These are phyloP conservation scores for Saccharomycopsis sp. DNA, from an alignment of 805 yeast species.

Conservation along the genomic window DNA sequence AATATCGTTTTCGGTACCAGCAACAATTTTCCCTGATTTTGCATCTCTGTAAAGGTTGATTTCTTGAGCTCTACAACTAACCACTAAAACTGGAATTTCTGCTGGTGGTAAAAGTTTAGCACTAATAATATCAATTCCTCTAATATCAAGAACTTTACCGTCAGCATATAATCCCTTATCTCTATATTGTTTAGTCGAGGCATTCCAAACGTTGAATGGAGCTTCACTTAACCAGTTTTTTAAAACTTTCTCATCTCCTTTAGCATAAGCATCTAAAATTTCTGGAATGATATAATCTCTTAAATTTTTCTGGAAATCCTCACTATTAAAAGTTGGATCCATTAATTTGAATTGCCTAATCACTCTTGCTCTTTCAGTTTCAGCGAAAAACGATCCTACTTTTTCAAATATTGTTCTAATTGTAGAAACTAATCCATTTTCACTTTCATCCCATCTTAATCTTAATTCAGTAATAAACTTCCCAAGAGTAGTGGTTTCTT, in stretches of 20 bases:
- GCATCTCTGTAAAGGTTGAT: constrained; percentile 79
- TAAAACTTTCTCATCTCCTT: constrained; percentile 75
- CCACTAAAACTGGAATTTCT: constrained; percentile 85
- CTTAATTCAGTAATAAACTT: constrained; percentile 49
- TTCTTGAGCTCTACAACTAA: constrained; percentile 95
- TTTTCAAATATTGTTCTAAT: constrained; percentile 73
- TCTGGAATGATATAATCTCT: constrained; percentile 94
- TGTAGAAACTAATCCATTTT: constrained; percentile 77
- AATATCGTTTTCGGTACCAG: constrained; percentile 91
- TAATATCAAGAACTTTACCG: constrained; percentile 82
- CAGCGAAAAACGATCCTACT: constrained; percentile 83
- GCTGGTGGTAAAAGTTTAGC: constrained; percentile 84
- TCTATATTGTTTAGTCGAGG: constrained; percentile 83
- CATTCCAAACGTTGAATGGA: constrained; percentile 88
- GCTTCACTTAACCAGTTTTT: constrained; percentile 95
- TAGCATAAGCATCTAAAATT: constrained; percentile 86
- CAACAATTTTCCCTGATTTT: constrained; percentile 89
- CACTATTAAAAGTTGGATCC: constrained; percentile 81
- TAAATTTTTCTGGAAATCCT: constrained; percentile 68
- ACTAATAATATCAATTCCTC: constrained; percentile 88
- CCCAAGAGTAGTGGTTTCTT: constrained; percentile 61
- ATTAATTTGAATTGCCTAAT: constrained; percentile 71
- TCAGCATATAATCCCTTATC: constrained; percentile 90
- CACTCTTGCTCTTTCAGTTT: constrained; percentile 94
- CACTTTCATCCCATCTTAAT: constrained; percentile 84